These are phyloP conservation scores for Beverwykella pulmonaria DNA, from an alignment of 495 filamentous ascomycete species.

Conservation along the genomic window DNA sequence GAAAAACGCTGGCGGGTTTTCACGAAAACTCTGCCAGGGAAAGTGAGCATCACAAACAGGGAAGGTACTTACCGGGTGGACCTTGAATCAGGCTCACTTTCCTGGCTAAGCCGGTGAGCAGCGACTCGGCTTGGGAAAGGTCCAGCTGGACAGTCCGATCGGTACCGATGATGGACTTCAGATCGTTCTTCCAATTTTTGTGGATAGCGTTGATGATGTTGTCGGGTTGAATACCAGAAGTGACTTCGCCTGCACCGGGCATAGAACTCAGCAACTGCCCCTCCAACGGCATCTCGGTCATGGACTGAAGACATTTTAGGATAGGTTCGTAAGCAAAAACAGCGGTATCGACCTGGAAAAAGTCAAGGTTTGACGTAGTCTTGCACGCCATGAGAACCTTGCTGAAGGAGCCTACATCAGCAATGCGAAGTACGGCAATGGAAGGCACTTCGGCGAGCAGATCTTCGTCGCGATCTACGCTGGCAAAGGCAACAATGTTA, in stretches of 20 bases:
- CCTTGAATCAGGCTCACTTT: constrained; percentile 71
- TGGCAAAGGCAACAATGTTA: constrained; percentile 64
- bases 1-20: too few relatives aligned
- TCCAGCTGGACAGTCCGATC: constrained; percentile 57
- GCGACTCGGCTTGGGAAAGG: constrained; percentile 59
- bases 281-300: constrained; percentile 55
- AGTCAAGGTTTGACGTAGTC: constrained; percentile 46
- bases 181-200: constrained; percentile 25
- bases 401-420: constrained; percentile 49
- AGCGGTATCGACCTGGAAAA: constrained; percentile 64
- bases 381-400: constrained; percentile 50
- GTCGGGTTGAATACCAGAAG: constrained; percentile 37
- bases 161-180: constrained; percentile 43
- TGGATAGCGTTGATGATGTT: constrained; percentile 38
- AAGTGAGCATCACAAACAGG: too few relatives aligned
- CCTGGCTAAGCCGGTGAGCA: constrained; percentile 58
- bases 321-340: constrained; percentile 76
- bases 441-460: constrained; percentile 52
- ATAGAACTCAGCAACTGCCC: constrained; percentile 53
- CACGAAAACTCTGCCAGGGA: too few relatives aligned
- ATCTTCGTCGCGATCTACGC: constrained; percentile 61
- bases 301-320: constrained; percentile 61
- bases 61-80: constrained; percentile 69
- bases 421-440: constrained; percentile 57
- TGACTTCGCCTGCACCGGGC: constrained; percentile 26